Conservation (phyloP, 768 basidiomycete genomes). For the Termitomyces sp. region DNA sequence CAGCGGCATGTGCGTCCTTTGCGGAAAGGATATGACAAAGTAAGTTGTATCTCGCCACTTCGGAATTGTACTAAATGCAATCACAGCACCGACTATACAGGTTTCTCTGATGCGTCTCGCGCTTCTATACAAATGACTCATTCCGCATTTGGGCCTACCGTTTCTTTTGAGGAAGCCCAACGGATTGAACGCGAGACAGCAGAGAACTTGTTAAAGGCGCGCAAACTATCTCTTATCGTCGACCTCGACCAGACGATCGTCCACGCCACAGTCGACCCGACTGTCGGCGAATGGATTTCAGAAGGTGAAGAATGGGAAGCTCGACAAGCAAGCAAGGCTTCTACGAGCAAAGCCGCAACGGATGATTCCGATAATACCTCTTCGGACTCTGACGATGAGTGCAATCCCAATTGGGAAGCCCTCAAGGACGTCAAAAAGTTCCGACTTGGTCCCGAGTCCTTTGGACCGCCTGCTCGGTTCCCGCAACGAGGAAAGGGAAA, state of each 20-base stretch:
- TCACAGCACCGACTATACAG: conserved; percentile 74
- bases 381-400: conserved; percentile 49
- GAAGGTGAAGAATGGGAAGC: conserved; percentile 83
- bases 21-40: conserved; percentile 95
- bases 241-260: conserved; percentile 99
- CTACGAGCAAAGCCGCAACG: conserved; percentile 25
- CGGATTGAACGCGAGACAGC: conserved; percentile 84
- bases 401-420: conserved; percentile 92
- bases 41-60: conserved; percentile 33
- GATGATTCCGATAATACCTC: conserved; percentile 39
- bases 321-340: conserved; percentile 41
- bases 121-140: conserved; percentile 95
- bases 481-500: conserved; percentile 49
- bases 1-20: conserved; percentile 88
- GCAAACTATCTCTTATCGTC: conserved; percentile 91
- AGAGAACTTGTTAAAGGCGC: conserved; percentile 65
- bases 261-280: conserved; percentile 97
- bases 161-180: conserved; percentile 89
- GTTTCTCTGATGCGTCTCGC: conserved; percentile 80
- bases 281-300: conserved; percentile 94
- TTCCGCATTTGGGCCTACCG: conserved; percentile 85
- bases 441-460: conserved; percentile 79
- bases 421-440: conserved; percentile 90
- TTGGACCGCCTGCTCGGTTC: conserved; percentile 37
- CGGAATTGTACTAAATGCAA: not conserved